phyloP scores from a whole-genome alignment of 2,329 filamentous ascomycete species.

The Ophiostoma quercus region DNA sequence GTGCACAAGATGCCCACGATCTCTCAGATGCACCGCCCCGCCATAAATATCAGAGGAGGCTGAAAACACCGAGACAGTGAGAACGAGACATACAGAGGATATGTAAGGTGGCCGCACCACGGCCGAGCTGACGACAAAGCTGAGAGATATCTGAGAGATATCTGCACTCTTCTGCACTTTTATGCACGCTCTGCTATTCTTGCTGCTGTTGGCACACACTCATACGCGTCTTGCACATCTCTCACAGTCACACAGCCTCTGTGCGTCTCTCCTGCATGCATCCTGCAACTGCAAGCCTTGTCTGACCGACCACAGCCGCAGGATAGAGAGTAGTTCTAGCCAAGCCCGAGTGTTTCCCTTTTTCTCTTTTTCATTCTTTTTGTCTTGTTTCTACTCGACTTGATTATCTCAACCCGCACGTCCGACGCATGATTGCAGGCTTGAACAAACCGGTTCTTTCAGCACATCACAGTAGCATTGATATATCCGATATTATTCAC shows the following conservation, averaged over 20 bases:
- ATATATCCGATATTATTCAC: background rate
- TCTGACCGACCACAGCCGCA: background rate
- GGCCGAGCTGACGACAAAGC: background rate
- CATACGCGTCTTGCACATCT: background rate
- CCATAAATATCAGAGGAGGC: background rate
- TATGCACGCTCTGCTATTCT: background rate
- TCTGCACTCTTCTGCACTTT: background rate
- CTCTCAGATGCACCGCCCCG: background rate
- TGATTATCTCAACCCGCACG: background rate
- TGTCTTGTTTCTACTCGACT: too few species aligned
- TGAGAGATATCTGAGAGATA: too few species aligned
- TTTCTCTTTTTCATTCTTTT: background rate
- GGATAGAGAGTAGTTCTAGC: background rate
- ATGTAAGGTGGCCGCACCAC: background rate
- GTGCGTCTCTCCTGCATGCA: background rate
- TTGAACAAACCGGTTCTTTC: background rate
- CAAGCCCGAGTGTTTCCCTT: background rate
- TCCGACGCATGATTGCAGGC: background rate
- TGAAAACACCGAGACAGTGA: background rate
- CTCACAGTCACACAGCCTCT: slow-evolving; percentile 10
- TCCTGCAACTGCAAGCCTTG: slow-evolving; percentile 5
- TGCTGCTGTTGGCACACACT: background rate
- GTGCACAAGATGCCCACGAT: background rate
- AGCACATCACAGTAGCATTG: background rate
- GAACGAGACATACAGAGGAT: too few species aligned